These are phyloP conservation scores for Bipolaris bicolor DNA, from an alignment of 2,329 filamentous ascomycete species.

Conservation along the genomic window DNA sequence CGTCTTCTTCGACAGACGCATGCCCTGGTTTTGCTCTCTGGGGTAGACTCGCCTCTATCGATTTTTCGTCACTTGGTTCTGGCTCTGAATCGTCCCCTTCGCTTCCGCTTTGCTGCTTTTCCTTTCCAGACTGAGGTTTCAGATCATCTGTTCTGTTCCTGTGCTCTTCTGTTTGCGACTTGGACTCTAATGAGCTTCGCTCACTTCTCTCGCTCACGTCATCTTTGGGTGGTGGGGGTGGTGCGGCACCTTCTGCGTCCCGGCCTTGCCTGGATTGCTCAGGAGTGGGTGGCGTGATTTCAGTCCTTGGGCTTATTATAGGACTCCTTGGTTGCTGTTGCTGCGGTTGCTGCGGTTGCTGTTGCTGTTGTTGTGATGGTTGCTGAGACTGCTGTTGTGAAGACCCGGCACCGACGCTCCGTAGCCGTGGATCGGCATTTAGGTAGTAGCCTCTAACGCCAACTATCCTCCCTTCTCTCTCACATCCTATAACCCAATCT, in stretches of 20 bases:
- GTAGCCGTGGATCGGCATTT: slow-evolving; percentile 75
- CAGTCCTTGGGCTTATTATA: slow-evolving; percentile 54
- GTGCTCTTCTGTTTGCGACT: slow-evolving; percentile 40
- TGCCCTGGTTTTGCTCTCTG: slow-evolving; percentile 34
- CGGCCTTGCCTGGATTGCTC: slow-evolving; percentile 45
- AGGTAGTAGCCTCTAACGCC: slow-evolving; percentile 96
- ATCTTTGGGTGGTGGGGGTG: slow-evolving; percentile 46
- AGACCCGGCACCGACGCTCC: slow-evolving; percentile 56
- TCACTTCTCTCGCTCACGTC: slow-evolving; percentile 30
- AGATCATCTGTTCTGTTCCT: slow-evolving; percentile 45
- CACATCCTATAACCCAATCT: slow-evolving; percentile 97
- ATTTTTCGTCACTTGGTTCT: slow-evolving; percentile 31
- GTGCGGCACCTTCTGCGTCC: slow-evolving; percentile 30
- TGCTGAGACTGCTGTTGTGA: slow-evolving; percentile 35
- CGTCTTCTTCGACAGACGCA: slow-evolving; percentile 38
- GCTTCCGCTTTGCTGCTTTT: slow-evolving; percentile 31
- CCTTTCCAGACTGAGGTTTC: slow-evolving; percentile 39
- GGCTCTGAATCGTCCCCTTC: slow-evolving; percentile 35
- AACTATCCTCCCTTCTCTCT: slow-evolving; percentile 88
- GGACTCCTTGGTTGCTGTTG: slow-evolving; percentile 36
- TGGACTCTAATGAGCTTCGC: slow-evolving; percentile 38
- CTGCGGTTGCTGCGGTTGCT: slow-evolving; percentile 33
- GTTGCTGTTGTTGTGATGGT: slow-evolving; percentile 25
- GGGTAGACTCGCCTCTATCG: slow-evolving; percentile 38
- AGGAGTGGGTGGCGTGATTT: slow-evolving; percentile 60